Percentiles rank a stretch among this genome's conserved stretches.
These are phyloP conservation scores for Fusarium neocosmosporiellum DNA, from an alignment of 2,329 filamentous ascomycete genomes.

Conservation along the genomic window DNA sequence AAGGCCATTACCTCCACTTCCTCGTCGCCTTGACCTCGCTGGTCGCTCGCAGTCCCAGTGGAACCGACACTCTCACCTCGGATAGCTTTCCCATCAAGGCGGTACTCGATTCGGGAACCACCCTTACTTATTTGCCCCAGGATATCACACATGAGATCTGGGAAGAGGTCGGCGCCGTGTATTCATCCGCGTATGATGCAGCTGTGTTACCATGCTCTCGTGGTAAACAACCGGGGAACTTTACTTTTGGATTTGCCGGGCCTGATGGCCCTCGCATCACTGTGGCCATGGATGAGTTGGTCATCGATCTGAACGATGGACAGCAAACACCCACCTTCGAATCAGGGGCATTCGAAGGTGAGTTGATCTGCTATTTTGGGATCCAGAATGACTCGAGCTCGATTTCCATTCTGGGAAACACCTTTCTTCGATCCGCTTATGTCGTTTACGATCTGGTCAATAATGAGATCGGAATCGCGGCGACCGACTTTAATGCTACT, in stretches of 20 bases:
- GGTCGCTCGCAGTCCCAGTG: slow-evolving; percentile 59
- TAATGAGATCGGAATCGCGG: slow-evolving; percentile 65
- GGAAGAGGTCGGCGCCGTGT: slow-evolving; percentile 65
- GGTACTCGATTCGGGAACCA: slow-evolving; percentile 81
- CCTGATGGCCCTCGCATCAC: slow-evolving; percentile 60
- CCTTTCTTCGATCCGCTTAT: slow-evolving; percentile 69
- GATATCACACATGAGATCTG: slow-evolving; percentile 66
- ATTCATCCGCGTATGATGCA: slow-evolving; percentile 49
- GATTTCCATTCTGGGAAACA: slow-evolving; percentile 65
- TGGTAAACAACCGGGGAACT: slow-evolving; percentile 57
- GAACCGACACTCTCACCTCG: slow-evolving; percentile 59
- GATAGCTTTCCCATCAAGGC: slow-evolving; percentile 63
- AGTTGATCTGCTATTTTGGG: slow-evolving; percentile 65
- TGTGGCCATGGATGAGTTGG: slow-evolving; percentile 66
- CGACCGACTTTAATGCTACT: slow-evolving; percentile 67
- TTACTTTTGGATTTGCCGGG: slow-evolving; percentile 66
- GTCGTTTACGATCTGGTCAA: slow-evolving; percentile 70
- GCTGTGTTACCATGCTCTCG: slow-evolving; percentile 64
- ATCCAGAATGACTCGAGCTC: slow-evolving; percentile 61
- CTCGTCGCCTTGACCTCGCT: slow-evolving; percentile 61
- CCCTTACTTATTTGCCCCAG: slow-evolving; percentile 75
- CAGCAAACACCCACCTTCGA: slow-evolving; percentile 48
- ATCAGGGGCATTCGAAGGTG: slow-evolving; percentile 55
- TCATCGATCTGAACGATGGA: slow-evolving; percentile 58
- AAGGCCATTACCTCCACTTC: slow-evolving; percentile 59